phyloP scores from a whole-genome alignment of 108 stramenopile species.

The Parmales sp. region DNA sequence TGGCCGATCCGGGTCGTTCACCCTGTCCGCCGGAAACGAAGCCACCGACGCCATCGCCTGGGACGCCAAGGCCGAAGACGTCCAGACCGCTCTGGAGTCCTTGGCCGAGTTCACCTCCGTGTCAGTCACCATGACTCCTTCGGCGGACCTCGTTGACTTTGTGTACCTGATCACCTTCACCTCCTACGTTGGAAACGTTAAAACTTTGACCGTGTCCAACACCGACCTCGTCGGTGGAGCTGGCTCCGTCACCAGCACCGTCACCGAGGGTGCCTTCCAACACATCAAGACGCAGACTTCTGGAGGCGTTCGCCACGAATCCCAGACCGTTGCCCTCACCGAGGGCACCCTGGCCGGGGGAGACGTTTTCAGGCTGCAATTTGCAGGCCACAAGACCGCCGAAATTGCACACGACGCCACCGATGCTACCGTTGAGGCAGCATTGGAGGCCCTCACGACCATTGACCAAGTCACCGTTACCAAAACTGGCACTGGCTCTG shows the following conservation, averaged over 20 bases:
- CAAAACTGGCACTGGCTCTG: background rate
- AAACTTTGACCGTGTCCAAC: background rate
- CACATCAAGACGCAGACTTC: conserved; percentile 29
- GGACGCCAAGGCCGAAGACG: conserved; percentile 28
- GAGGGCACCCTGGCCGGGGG: conserved; percentile 14
- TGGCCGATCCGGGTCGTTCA: conserved; percentile 37
- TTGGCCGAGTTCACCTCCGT: conserved; percentile 24
- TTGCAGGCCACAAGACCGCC: conserved; percentile 22
- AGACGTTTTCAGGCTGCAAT: conserved; percentile 29
- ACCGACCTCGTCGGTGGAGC: background rate
- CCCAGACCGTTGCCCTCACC: conserved; percentile 11
- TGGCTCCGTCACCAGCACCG: background rate
- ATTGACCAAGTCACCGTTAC: conserved; percentile 26
- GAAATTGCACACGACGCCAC: conserved; percentile 20
- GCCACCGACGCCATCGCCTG: conserved; percentile 40
- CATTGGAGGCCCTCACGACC: conserved; percentile 25
- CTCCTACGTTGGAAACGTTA: conserved; percentile 17
- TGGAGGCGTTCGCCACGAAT: conserved; percentile 1
- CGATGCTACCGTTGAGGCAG: conserved; percentile 19
- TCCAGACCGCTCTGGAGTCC: conserved; percentile 23
- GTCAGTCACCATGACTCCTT: conserved; percentile 17
- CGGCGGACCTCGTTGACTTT: conserved; percentile 15
- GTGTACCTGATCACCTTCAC: conserved; percentile 19
- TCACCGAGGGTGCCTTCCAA: conserved; percentile 27
- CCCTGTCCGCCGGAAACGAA: conserved; percentile 20